Evolutionary conservation across 1,139 yeast genomes (phyloP).

Genomic region (Lodderomyces pseudojiufengensis): DNA sequence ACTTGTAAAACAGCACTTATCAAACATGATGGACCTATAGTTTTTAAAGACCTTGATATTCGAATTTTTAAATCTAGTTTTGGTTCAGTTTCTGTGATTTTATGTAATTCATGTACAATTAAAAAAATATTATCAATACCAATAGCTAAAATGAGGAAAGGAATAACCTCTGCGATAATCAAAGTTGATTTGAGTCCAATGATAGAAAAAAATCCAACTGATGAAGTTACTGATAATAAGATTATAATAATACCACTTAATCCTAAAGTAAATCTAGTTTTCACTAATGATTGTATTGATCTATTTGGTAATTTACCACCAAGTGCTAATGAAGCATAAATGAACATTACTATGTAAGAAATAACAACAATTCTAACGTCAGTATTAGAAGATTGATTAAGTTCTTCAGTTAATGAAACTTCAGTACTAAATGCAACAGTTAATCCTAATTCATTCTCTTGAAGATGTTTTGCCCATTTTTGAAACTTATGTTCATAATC

Average conservation of each 20-base stretch:
- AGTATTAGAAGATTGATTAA: constrained; percentile 76
- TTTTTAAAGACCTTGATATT: constrained; percentile 59
- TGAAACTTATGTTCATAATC: constrained; percentile 69
- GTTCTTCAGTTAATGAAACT: constrained; percentile 75
- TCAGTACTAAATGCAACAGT: constrained; percentile 77
- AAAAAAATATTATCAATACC: constrained; percentile 93
- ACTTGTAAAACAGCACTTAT: constrained; percentile 75
- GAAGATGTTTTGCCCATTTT: constrained; percentile 47
- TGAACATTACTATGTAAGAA: constrained; percentile 85
- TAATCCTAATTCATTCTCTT: constrained; percentile 48
- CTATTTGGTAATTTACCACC: constrained; percentile 51
- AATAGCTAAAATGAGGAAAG: constrained; percentile 87
- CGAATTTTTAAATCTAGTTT: constrained; percentile 40
- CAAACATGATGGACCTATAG: constrained; percentile 84
- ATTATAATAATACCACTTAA: constrained; percentile 79
- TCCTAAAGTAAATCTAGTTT: constrained; percentile 73
- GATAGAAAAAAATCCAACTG: constrained; percentile 78
- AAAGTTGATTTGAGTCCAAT: constrained; percentile 80
- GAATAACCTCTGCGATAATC: constrained; percentile 94
- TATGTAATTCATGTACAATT: constrained; percentile 72
- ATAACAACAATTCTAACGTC: constrained; percentile 67
- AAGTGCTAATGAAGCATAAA: constrained; percentile 81
- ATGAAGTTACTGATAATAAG: constrained; percentile 68
- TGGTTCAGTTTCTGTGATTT: constrained; percentile 37
- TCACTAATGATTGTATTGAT: constrained; percentile 34